Percentiles rank a stretch among this genome's conserved stretches.
Conservation (phyloP, 2,329 filamentous ascomycete genomes). For the Bretziella fagacearum region DNA sequence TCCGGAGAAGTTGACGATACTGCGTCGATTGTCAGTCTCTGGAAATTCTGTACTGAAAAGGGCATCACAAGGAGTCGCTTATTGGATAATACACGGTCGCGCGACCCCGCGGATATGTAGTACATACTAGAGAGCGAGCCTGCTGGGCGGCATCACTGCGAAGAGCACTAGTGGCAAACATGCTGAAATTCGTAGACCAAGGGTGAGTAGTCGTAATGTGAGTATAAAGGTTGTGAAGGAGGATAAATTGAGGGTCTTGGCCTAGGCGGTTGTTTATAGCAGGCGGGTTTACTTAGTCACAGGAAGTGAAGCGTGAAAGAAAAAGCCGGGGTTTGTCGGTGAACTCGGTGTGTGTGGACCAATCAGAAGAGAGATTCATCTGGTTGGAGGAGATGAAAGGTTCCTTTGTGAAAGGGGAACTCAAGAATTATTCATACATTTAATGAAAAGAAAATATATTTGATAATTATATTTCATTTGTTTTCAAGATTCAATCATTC, state of each 20-base stretch:
- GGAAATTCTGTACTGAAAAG: neutral
- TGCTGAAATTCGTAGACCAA: constrained; percentile 17
- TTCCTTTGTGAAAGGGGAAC: neutral
- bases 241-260: neutral
- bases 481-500: too few species aligned
- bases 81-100: too few species aligned
- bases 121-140: constrained; percentile 38
- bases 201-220: too few species aligned
- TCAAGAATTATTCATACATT: neutral
- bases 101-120: neutral
- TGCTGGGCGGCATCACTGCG: constrained; percentile 41
- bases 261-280: neutral
- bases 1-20: constrained; percentile 85
- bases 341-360: neutral
- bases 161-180: constrained; percentile 25
- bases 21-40: constrained; percentile 23
- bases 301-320: neutral
- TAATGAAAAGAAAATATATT: neutral
- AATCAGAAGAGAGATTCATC: neutral
- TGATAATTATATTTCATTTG: too few species aligned
- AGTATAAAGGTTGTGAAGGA: neutral
- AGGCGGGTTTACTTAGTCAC: neutral
- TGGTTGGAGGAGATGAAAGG: neutral
- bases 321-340: neutral
- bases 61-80: too few species aligned